Conservation (phyloP, 345 rosid genomes). For the Barbarea vulgaris region DNA sequence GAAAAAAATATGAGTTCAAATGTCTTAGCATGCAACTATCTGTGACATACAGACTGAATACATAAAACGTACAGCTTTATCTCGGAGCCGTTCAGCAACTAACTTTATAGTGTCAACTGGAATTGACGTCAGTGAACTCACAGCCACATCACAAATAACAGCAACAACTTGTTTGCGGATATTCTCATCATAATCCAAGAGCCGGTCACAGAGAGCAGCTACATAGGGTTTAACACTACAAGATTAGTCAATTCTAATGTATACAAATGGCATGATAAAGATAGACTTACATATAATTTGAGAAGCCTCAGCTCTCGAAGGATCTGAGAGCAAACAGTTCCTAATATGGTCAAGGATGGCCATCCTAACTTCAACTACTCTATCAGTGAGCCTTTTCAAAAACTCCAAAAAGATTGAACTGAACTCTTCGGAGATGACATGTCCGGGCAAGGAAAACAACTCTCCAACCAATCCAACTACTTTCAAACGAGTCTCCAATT, state of each 20-base stretch:
- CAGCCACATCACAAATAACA: constrained; percentile 83
- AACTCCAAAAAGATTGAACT: constrained; percentile 87
- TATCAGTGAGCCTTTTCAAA: constrained; percentile 90
- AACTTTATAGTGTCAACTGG: constrained; percentile 76
- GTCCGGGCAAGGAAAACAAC: constrained; percentile 78
- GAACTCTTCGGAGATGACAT: constrained; percentile 63
- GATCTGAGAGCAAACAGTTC: constrained; percentile 75
- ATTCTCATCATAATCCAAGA: constrained; percentile 96
- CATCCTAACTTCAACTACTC: constrained; percentile 84
- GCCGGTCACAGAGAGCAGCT: constrained; percentile 97
- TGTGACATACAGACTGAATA: constrained; percentile 31
- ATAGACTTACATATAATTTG: constrained; percentile 70
- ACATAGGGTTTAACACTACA: constrained; percentile 37
- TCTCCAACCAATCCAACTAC: constrained; percentile 90
- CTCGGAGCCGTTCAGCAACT: constrained; percentile 90
- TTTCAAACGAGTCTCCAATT: constrained; percentile 81
- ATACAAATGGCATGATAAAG: constrained; percentile 19
- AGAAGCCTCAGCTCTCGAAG: constrained; percentile 74
- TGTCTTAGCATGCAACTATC: constrained; percentile 24
- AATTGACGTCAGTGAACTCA: constrained; percentile 59
- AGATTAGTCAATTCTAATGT: constrained; percentile 22
- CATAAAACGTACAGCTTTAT: constrained; percentile 76
- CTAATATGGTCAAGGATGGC: constrained; percentile 84
- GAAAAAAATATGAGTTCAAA: constrained; percentile 14
- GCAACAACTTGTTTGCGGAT: constrained; percentile 94